Evolutionary conservation across 306 rosid species (phyloP).

Genomic region (Acacia crassicarpa): DNA sequence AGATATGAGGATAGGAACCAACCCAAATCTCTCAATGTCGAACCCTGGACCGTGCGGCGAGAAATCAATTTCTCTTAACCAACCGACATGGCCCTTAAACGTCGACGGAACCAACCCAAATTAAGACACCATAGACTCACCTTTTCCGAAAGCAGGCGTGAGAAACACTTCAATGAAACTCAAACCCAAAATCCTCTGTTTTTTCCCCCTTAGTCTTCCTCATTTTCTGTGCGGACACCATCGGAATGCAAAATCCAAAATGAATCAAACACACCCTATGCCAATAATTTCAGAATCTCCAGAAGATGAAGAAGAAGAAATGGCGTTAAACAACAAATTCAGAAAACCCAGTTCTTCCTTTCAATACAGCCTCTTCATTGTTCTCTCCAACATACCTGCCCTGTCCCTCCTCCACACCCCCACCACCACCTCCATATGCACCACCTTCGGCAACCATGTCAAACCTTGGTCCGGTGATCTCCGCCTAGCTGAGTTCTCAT

Average conservation of each 20-base stretch:
- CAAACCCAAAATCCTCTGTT: conserved; percentile 10
- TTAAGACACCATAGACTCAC: not conserved
- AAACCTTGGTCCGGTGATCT: conserved; percentile 79
- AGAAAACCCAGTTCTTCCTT: conserved; percentile 48
- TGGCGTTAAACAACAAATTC: conserved; percentile 66
- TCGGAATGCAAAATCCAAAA: conserved; percentile 24
- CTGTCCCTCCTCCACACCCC: conserved; percentile 61
- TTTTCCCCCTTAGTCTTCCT: not conserved
- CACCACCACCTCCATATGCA: conserved; percentile 63
- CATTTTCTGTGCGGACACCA: not conserved
- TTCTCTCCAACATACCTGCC: conserved; percentile 73
- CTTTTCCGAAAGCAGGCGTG: not conserved
- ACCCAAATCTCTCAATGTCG: too few species aligned
- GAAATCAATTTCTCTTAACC: too few species aligned
- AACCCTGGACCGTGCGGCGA: too few species aligned
- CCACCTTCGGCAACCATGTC: conserved; percentile 35
- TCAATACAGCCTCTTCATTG: conserved; percentile 57
- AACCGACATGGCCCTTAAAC: too few species aligned
- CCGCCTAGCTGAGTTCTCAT: conserved; percentile 64
- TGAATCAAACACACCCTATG: conserved; percentile 18
- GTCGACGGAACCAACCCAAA: too few species aligned
- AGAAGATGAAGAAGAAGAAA: conserved; percentile 18
- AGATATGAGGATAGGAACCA: too few species aligned
- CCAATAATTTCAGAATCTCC: conserved; percentile 19
- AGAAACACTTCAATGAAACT: conserved; percentile 5